These are phyloP conservation scores for Fomitopsis pulvina DNA, from an alignment of 768 basidiomycete genomes.

Conservation along the genomic window DNA sequence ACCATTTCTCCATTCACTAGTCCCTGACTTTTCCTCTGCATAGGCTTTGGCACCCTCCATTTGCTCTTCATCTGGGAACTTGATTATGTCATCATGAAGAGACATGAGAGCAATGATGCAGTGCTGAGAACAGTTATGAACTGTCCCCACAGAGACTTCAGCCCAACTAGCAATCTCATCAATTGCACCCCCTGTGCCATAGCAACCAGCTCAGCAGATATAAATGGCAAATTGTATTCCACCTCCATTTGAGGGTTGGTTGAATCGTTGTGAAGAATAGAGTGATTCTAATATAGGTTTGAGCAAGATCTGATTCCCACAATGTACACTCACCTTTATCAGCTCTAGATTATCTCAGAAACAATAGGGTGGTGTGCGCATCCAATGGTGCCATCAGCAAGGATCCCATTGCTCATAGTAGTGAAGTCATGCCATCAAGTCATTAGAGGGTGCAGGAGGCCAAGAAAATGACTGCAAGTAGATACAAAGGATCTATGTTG, in stretches of 20 bases:
- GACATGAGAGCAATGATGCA: not conserved
- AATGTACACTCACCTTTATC: not conserved
- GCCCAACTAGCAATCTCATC: not conserved
- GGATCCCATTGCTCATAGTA: not conserved
- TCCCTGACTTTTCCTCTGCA: not conserved
- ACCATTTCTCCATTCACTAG: conserved; percentile 25
- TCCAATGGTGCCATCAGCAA: not conserved
- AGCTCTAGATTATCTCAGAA: not conserved
- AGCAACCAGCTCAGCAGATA: not conserved
- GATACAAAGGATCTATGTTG: not conserved
- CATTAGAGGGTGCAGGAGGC: not conserved
- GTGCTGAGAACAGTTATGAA: not conserved
- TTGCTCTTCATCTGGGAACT: not conserved
- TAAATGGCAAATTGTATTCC: not conserved
- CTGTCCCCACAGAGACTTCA: not conserved
- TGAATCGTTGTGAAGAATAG: not conserved
- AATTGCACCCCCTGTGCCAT: not conserved
- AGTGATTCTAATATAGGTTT: not conserved
- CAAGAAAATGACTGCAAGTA: not conserved
- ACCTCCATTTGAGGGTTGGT: not conserved
- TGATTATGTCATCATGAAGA: not conserved
- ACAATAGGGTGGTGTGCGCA: not conserved
- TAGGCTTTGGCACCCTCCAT: not conserved
- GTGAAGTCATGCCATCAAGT: not conserved
- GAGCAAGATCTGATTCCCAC: not conserved